phyloP scores from a whole-genome alignment of 2,329 filamentous ascomycete species.

The Xylariaceae sp. region DNA sequence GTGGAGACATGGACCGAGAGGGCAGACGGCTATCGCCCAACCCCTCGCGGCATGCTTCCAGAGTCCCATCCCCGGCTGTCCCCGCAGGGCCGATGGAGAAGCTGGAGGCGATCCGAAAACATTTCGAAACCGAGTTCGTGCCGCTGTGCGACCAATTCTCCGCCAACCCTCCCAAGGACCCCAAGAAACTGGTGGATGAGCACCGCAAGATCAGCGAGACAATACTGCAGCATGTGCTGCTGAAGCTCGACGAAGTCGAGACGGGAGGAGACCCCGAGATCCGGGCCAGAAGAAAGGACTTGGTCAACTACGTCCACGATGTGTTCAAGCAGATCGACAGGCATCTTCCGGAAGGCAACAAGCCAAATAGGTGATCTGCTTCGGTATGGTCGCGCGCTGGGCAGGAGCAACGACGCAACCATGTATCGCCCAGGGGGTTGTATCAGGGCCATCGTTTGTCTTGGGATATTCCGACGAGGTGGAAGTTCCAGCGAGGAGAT shows the following conservation, averaged over 20 bases:
- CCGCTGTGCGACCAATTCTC: slow-evolving; percentile 58
- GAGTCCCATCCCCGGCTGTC: slow-evolving; percentile 28
- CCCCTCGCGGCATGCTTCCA: slow-evolving; percentile 30
- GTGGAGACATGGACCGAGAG: no score
- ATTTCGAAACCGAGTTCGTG: slow-evolving; percentile 58
- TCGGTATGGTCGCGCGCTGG: no score
- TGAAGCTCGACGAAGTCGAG: slow-evolving; percentile 73
- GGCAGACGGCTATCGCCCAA: slow-evolving; percentile 26
- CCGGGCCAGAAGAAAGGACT: slow-evolving; percentile 57
- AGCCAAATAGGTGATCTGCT: slow-evolving; percentile 11
- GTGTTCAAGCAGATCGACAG: slow-evolving; percentile 59
- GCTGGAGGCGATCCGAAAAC: slow-evolving; percentile 56
- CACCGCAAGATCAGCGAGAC: slow-evolving; percentile 70
- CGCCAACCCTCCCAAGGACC: slow-evolving; percentile 53
- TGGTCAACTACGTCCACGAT: slow-evolving; percentile 65
- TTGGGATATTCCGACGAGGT: no score
- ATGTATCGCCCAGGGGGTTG: no score
- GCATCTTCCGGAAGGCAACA: slow-evolving; percentile 12
- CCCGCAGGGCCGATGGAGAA: slow-evolving; percentile 47
- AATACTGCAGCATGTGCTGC: slow-evolving; percentile 64
- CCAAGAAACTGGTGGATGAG: slow-evolving; percentile 63
- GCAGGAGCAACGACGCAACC: no score
- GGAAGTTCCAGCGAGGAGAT: no score
- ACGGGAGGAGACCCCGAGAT: slow-evolving; percentile 61
- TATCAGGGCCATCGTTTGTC: no score